Conservation (phyloP, 2,329 filamentous ascomycete genomes). For the Pseudogymnoascus sp. region DNA sequence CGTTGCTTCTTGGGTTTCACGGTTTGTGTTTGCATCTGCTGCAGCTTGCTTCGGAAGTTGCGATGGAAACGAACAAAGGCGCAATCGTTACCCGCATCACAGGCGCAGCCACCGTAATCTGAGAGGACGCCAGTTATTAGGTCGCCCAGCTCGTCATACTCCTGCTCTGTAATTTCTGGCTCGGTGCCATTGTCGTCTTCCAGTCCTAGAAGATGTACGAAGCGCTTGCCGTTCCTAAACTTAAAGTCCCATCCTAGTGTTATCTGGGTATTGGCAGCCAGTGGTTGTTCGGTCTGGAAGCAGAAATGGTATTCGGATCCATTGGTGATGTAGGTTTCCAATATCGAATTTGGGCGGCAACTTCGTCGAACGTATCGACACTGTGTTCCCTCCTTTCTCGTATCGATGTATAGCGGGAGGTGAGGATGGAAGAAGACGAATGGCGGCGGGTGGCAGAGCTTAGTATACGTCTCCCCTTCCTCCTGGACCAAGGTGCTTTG, state of each 20-base stretch:
- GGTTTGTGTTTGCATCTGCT: slow-evolving; percentile 36
- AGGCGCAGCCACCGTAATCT: slow-evolving; percentile 74
- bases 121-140: slow-evolving; percentile 66
- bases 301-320: slow-evolving; percentile 83
- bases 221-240: slow-evolving; percentile 48
- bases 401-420: slow-evolving; percentile 88
- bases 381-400: slow-evolving; percentile 74
- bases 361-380: slow-evolving; percentile 88
- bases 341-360: slow-evolving; percentile 78
- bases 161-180: slow-evolving; percentile 49
- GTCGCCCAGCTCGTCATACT: slow-evolving; percentile 52
- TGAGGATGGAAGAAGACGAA: slow-evolving; percentile 84
- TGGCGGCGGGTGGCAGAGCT: slow-evolving; percentile 56
- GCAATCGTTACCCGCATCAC: slow-evolving; percentile 55
- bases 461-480: slow-evolving; percentile 59
- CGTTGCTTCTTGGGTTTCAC: slow-evolving; percentile 29
- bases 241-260: slow-evolving; percentile 63
- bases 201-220: slow-evolving; percentile 53
- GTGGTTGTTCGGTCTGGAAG: slow-evolving; percentile 74
- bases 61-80: slow-evolving; percentile 57
- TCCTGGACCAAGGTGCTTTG: slow-evolving; percentile 66
- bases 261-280: slow-evolving; percentile 56
- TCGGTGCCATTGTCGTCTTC: slow-evolving; percentile 52
- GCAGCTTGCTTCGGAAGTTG: slow-evolving; percentile 44
- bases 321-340: slow-evolving; percentile 77